Evolutionary conservation across 148 eudicot species (phyloP).

Genomic region (Bassia scoparia): DNA sequence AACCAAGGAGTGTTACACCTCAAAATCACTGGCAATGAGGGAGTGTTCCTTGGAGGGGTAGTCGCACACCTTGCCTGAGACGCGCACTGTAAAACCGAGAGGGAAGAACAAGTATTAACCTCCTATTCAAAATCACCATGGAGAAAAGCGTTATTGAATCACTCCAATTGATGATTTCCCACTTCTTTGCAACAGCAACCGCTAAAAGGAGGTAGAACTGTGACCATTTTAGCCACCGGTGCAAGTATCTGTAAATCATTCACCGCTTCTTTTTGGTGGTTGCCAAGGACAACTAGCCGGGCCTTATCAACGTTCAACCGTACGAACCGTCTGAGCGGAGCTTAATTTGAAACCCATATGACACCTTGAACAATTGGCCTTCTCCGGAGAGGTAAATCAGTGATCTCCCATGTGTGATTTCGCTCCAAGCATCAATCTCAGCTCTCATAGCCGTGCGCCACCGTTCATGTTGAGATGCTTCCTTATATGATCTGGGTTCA

Average conservation of each 20-base stretch:
- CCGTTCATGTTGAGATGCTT: neutral
- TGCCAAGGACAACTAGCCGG: neutral
- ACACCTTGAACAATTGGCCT: neutral
- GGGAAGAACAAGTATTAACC: neutral
- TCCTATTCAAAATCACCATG: neutral
- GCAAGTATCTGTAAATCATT: neutral
- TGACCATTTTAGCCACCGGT: neutral
- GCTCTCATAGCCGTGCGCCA: neutral
- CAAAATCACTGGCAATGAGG: no score
- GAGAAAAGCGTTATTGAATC: neutral
- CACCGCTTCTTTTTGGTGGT: neutral
- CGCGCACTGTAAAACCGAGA: neutral
- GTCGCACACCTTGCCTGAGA: neutral
- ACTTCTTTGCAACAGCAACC: neutral
- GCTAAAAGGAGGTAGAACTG: neutral
- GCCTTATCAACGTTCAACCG: neutral
- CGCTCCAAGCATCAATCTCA: neutral
- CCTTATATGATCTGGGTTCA: neutral
- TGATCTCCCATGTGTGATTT: neutral
- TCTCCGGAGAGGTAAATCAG: neutral
- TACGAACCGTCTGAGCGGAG: neutral
- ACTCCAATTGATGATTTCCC: neutral
- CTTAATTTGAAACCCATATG: neutral
- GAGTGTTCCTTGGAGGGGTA: no score
- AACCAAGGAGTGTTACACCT: no score